These are phyloP conservation scores for Globisporangium perplexum DNA, from an alignment of 352 stramenopile species.

Conservation along the genomic window DNA sequence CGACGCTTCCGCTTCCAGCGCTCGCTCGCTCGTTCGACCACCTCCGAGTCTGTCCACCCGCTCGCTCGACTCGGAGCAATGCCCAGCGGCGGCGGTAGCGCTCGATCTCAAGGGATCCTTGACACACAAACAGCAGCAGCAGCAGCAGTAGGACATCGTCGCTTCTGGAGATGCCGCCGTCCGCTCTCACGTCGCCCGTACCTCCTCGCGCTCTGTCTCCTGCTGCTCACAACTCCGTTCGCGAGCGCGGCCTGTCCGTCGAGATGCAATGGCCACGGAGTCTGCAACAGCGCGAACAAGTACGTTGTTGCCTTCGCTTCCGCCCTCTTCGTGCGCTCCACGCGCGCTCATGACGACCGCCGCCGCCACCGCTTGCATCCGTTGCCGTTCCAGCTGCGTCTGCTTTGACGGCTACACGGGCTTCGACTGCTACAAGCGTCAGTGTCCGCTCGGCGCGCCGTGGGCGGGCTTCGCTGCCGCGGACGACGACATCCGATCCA, in stretches of 20 bases:
- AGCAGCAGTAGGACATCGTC: neutral
- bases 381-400: constrained; percentile 44
- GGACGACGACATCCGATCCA: constrained; percentile 33
- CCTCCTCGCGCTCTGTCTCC: constrained; percentile 4
- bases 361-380: constrained; percentile 9
- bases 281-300: constrained; percentile 51
- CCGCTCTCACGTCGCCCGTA: too few relatives aligned
- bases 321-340: neutral
- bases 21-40: neutral
- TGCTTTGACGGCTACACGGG: constrained; percentile 85
- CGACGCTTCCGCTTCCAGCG: neutral
- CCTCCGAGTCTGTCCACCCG: too few relatives aligned
- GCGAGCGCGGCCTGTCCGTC: constrained; percentile 37
- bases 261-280: constrained; percentile 60
- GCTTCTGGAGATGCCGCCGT: too few relatives aligned
- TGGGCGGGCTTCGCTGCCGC: constrained; percentile 52
- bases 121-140: neutral
- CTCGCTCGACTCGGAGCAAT: too few relatives aligned
- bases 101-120: neutral
- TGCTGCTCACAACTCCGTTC: constrained; percentile 6
- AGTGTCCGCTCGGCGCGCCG: constrained; percentile 63
- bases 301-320: constrained; percentile 11
- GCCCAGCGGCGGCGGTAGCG: neutral
- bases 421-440: constrained; percentile 79
- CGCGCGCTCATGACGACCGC: neutral